These are phyloP conservation scores for Pleurotus citrinopileatus DNA, from an alignment of 768 basidiomycete species.

Conservation along the genomic window DNA sequence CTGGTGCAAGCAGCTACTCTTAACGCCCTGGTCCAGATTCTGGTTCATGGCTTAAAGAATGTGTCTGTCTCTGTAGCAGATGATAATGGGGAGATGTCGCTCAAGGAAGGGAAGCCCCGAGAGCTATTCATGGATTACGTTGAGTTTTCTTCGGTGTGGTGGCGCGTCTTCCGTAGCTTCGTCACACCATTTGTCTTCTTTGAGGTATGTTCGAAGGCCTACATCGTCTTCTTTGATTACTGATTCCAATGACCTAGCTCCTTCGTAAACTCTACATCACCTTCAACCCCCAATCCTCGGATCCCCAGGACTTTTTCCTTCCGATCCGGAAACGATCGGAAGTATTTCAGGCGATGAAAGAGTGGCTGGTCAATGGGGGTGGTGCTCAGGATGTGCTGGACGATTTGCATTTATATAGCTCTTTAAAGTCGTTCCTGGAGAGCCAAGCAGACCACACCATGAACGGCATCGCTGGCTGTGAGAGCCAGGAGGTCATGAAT, in stretches of 20 bases:
- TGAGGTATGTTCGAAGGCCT: slow-evolving; percentile 52
- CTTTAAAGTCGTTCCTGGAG: slow-evolving; percentile 59
- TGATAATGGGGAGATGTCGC: slow-evolving; percentile 82
- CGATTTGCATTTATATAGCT: slow-evolving; percentile 59
- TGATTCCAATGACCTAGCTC: slow-evolving; percentile 40
- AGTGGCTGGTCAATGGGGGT: slow-evolving; percentile 72
- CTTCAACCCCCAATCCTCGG: slow-evolving; percentile 40
- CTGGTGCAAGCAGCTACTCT: slow-evolving; percentile 78
- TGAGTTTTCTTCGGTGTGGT: slow-evolving; percentile 80
- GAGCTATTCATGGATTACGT: slow-evolving; percentile 68
- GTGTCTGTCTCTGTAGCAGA: slow-evolving; percentile 81
- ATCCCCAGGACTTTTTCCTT: slow-evolving; percentile 44
- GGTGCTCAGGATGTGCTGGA: slow-evolving; percentile 81
- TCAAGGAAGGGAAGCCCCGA: slow-evolving; percentile 70
- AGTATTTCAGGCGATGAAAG: slow-evolving; percentile 60
- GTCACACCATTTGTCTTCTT: slow-evolving; percentile 81
- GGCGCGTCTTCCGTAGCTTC: slow-evolving; percentile 80
- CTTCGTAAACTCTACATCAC: slow-evolving; percentile 72
- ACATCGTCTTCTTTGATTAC: background rate
- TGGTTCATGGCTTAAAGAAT: slow-evolving; percentile 74
- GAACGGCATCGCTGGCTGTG: slow-evolving; percentile 36
- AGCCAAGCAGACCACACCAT: slow-evolving; percentile 50
- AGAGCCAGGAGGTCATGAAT: slow-evolving; percentile 42
- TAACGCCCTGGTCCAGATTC: slow-evolving; percentile 67
- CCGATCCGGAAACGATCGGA: slow-evolving; percentile 54